These are phyloP conservation scores for Alisma plantagoaquatica DNA, from an alignment of 106 monocot species.

Conservation along the genomic window DNA sequence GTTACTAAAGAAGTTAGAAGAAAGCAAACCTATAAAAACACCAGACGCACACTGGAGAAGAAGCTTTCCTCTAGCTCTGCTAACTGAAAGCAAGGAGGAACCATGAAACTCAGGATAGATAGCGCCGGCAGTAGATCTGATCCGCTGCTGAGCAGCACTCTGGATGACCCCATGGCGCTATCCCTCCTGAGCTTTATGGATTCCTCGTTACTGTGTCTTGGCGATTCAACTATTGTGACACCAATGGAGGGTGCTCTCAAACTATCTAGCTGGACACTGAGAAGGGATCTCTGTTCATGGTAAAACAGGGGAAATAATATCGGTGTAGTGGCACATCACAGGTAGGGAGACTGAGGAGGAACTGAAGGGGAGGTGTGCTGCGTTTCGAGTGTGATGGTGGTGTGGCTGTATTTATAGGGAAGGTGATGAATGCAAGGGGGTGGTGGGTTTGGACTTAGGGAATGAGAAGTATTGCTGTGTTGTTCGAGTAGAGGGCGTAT, in stretches of 20 bases:
- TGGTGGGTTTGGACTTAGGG: too few relatives aligned
- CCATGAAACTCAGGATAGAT: slow-evolving; percentile 28
- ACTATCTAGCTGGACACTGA: background rate
- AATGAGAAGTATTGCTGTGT: too few relatives aligned
- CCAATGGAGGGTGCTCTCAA: too few relatives aligned
- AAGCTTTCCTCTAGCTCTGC: too few relatives aligned
- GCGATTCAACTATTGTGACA: too few relatives aligned
- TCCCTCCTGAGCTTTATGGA: slow-evolving; percentile 25
- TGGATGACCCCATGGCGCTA: slow-evolving; percentile 6
- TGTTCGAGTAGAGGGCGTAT: background rate
- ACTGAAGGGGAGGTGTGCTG: background rate
- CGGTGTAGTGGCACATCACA: background rate
- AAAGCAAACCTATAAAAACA: too few relatives aligned
- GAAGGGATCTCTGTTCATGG: background rate
- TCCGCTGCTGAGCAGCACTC: too few relatives aligned
- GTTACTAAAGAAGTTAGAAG: too few relatives aligned
- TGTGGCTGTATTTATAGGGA: slow-evolving; percentile 15
- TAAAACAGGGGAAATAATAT: background rate
- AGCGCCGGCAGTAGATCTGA: slow-evolving; percentile 7
- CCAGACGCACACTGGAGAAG: too few relatives aligned
- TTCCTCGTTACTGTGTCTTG: slow-evolving; percentile 3
- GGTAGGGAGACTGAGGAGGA: background rate
- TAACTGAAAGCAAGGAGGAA: slow-evolving; percentile 17
- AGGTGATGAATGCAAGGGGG: too few relatives aligned
- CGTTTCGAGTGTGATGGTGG: background rate